Evolutionary conservation across 257 asterid genomes (phyloP).

Genomic region (Solanum paucissectum): DNA sequence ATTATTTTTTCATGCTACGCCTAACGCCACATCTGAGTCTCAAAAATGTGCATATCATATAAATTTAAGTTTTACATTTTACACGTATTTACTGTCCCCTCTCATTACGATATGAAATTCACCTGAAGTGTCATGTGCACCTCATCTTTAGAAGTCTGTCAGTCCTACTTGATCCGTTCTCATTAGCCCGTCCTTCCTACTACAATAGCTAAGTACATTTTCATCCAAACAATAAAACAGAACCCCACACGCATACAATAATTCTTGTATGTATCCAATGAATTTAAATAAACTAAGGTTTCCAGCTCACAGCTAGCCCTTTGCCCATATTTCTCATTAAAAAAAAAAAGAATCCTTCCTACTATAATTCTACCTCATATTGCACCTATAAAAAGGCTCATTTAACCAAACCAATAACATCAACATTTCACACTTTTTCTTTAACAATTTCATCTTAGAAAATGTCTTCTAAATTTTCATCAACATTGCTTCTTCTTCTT

Average conservation of each 20-base stretch:
- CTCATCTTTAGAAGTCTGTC: not conserved
- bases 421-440: not conserved
- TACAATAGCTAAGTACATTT: not conserved
- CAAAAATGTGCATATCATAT: too few relatives aligned
- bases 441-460: not conserved
- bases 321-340: not conserved
- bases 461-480: not conserved
- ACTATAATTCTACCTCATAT: not conserved
- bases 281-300: not conserved
- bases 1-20: not conserved
- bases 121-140: not conserved
- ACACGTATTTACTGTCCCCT: too few relatives aligned
- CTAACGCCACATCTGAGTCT: too few relatives aligned
- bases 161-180: not conserved
- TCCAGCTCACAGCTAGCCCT: not conserved
- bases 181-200: not conserved
- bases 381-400: not conserved
- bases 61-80: not conserved
- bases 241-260: not conserved
- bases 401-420: not conserved
- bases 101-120: not conserved
- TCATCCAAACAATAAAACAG: not conserved
- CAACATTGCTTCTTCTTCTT: not conserved
- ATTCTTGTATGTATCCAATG: not conserved
- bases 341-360: not conserved